phyloP scores from a whole-genome alignment of 148 eudicot species.

The Silene latifolia region DNA sequence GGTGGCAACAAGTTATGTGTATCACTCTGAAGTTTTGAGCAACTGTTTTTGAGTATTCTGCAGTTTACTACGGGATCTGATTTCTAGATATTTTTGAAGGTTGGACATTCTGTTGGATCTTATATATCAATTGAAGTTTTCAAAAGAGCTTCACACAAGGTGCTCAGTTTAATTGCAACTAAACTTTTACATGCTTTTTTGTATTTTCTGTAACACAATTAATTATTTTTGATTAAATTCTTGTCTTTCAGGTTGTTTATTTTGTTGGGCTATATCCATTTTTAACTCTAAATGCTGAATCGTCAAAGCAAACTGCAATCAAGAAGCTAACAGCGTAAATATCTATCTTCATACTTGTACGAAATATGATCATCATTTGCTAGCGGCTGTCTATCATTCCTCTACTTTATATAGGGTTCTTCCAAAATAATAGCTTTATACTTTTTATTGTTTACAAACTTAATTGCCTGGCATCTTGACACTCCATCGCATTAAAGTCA shows the following conservation, averaged over 20 bases:
- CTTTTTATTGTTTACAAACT: background rate
- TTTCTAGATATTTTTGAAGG: slow-evolving; percentile 37
- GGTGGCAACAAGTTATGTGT: background rate
- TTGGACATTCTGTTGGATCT: slow-evolving; percentile 91
- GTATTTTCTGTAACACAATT: background rate
- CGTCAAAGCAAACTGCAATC: slow-evolving; percentile 53
- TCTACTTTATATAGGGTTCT: background rate
- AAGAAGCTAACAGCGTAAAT: slow-evolving; percentile 62
- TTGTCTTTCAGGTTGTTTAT: slow-evolving; percentile 51
- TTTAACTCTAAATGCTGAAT: slow-evolving; percentile 57
- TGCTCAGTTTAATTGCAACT: background rate
- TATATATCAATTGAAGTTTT: slow-evolving; percentile 65
- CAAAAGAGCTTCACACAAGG: slow-evolving; percentile 61
- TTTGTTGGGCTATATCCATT: slow-evolving; percentile 77
- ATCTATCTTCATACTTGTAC: slow-evolving; percentile 1
- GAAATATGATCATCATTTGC: background rate
- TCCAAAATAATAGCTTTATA: background rate
- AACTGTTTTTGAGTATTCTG: background rate
- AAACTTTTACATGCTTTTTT: slow-evolving; percentile 18
- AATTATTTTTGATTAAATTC: slow-evolving; percentile 8
- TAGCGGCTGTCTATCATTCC: background rate
- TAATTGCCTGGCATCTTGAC: background rate
- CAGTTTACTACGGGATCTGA: slow-evolving; percentile 13
- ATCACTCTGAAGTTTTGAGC: background rate
- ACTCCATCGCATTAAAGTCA: background rate